These are phyloP conservation scores for Tuber melanosporum DNA, from an alignment of 495 filamentous ascomycete genomes.

Conservation along the genomic window DNA sequence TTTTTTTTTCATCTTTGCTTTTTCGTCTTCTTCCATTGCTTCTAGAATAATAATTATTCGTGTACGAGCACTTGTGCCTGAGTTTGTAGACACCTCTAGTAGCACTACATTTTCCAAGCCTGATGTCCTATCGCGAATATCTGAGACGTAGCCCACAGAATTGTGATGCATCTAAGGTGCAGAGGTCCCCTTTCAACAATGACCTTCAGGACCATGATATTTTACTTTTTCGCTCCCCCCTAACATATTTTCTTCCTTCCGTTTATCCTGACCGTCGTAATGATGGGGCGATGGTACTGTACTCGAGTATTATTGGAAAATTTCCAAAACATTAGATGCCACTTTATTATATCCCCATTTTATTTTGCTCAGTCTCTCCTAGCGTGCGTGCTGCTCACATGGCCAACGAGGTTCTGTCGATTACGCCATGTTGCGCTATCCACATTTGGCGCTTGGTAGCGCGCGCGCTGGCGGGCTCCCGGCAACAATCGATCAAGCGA, in stretches of 20 bases:
- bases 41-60: background rate
- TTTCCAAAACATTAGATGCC: background rate
- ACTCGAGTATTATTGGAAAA: background rate
- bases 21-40: background rate
- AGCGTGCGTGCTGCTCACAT: conserved; percentile 33
- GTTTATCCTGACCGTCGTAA: background rate
- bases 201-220: background rate
- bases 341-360: background rate
- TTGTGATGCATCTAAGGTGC: background rate
- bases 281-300: background rate
- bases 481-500: background rate
- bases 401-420: conserved; percentile 31
- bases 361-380: background rate
- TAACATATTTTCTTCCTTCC: background rate
- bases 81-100: background rate
- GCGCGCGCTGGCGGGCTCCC: background rate
- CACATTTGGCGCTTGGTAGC: conserved; percentile 30
- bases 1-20: background rate
- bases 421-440: conserved; percentile 37
- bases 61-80: background rate
- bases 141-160: background rate
- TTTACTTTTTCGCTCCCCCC: background rate
- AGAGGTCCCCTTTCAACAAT: background rate
- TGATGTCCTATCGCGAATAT: background rate
- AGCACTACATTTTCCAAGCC: background rate